A percentile compares a stretch with the other conserved stretches of the same genome.
Conservation (phyloP, 1,284 basidiomycete species). For the Microbotryum violaceum region DNA sequence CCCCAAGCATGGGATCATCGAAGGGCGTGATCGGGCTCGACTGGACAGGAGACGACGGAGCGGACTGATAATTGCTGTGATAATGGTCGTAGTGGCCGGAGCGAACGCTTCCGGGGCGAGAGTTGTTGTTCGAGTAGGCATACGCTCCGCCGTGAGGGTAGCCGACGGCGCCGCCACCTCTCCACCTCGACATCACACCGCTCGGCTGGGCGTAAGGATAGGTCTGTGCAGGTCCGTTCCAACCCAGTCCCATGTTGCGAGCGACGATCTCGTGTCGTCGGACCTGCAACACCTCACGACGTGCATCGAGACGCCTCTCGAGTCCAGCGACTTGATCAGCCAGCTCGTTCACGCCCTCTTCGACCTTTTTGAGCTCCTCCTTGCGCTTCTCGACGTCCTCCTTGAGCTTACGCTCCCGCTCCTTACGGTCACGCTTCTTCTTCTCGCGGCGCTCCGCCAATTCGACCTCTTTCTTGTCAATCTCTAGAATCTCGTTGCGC, state of each 20-base stretch:
- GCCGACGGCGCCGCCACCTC: slow-evolving; percentile 36
- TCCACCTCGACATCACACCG: slow-evolving; percentile 51
- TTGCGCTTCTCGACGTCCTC: slow-evolving; percentile 40
- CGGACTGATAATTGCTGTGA: slow-evolving; percentile 20
- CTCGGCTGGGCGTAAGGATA: slow-evolving; percentile 22
- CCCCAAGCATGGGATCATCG: slow-evolving; percentile 8
- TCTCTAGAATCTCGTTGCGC: slow-evolving; percentile 57
- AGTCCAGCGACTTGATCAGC: slow-evolving; percentile 59
- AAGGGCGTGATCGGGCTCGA: slow-evolving; percentile 16
- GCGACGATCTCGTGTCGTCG: slow-evolving; percentile 22
- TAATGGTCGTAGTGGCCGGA: slow-evolving; percentile 24
- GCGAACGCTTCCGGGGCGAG: slow-evolving; percentile 24
- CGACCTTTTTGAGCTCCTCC: slow-evolving; percentile 29
- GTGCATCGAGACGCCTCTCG: slow-evolving; percentile 46
- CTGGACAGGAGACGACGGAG: slow-evolving; percentile 22
- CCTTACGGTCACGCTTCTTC: slow-evolving; percentile 41
- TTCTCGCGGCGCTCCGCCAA: slow-evolving; percentile 51
- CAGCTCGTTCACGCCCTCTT: slow-evolving; percentile 53
- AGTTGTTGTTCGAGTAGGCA: slow-evolving; percentile 13
- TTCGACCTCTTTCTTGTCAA: slow-evolving; percentile 47
- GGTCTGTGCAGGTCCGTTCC: slow-evolving; percentile 14
- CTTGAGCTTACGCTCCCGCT: slow-evolving; percentile 36
- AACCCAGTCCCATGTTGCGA: background rate
- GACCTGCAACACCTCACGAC: slow-evolving; percentile 25
- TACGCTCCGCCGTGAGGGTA: background rate